These are phyloP conservation scores for Mucor mucedo DNA, from an alignment of 371 early-diverging fungal genomes.

Conservation along the genomic window DNA sequence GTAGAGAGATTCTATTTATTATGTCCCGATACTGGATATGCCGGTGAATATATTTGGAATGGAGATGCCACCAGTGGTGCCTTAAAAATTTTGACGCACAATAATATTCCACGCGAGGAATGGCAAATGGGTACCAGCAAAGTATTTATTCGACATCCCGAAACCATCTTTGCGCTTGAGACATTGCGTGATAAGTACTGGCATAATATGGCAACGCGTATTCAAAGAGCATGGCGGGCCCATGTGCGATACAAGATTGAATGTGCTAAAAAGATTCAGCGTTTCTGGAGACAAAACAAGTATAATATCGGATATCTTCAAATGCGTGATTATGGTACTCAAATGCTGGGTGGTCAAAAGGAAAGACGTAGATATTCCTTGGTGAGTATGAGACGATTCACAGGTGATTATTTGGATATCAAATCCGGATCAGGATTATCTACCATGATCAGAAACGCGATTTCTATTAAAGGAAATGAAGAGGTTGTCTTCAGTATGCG, in stretches of 20 bases:
- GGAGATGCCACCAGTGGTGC: conserved; percentile 78
- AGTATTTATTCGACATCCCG: conserved; percentile 94
- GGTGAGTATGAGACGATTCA: conserved; percentile 82
- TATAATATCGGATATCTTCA: conserved; percentile 89
- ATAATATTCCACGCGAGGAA: conserved; percentile 84
- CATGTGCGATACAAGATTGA: conserved; percentile 77
- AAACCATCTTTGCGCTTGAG: conserved; percentile 94
- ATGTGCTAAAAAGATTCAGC: conserved; percentile 80
- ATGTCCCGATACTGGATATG: conserved; percentile 83
- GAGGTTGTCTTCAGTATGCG: conserved; percentile 70
- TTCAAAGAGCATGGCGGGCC: conserved; percentile 90
- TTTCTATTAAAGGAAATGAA: conserved; percentile 61
- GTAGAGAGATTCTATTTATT: conserved; percentile 72
- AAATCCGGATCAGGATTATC: conserved; percentile 70
- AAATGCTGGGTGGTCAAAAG: conserved; percentile 88
- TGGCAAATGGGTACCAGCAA: conserved; percentile 97
- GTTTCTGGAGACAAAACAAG: conserved; percentile 89
- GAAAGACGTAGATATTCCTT: conserved; percentile 91
- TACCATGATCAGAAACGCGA: conserved; percentile 67
- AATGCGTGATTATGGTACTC: conserved; percentile 91
- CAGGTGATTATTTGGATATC: conserved; percentile 92
- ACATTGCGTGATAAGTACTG: conserved; percentile 93
- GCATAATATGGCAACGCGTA: conserved; percentile 94
- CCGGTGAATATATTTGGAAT: conserved; percentile 87
- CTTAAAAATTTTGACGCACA: conserved; percentile 83